Base-by-base conservation (phyloP, 1,139 yeast genomes). In the Blastobotrys petasosporus region DNA sequence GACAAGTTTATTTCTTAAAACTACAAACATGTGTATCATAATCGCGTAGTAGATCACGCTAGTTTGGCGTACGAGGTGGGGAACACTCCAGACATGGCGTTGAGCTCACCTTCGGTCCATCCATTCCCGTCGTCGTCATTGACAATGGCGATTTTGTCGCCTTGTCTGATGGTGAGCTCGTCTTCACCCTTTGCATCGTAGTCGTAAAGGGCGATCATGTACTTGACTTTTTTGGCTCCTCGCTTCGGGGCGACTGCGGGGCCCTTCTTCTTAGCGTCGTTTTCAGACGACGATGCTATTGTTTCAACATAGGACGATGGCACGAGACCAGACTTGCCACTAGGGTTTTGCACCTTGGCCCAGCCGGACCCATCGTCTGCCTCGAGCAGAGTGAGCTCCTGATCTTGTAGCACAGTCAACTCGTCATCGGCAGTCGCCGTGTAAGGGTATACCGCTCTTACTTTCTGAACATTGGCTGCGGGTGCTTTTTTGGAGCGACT, bases 301-400 rank as follows among this genome's bases (percentile, higher is more conserved):
- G 39, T 39, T 54, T 81, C 81, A n/a, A 90, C 66, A 59, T 94
- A 94, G 1, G 85, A 67, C 0, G 95, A 80, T 1, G 99, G 99
- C 2, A 90, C 97, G 29, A 92, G 70, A 0, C 99, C 99, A 42
- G 68, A 68, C 9, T 64, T 60, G 54, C 83, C 71, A 3, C 23
- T 8, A 44, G 69, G 54, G 44, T 69, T 55, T 46, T 65, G 52
- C 56, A 82, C 77, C 55, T 67, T 65, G 1, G 95, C 82, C 99
- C 99, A 94, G 0, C 99, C 99, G 6, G 92, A 81, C 0, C 97
- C 97, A 55, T 85, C 92, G 62, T 92, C 97, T 2, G 69, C 69
- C 42, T 77, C 80, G 0, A 83, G 51, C 2, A 92, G 73, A 3
- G 66, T 67, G 34, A 90, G 65, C 3, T 66, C 60, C 40, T 85